Conservation (phyloP, 2,329 filamentous ascomycete genomes). For the Bipolaris bicolor region DNA sequence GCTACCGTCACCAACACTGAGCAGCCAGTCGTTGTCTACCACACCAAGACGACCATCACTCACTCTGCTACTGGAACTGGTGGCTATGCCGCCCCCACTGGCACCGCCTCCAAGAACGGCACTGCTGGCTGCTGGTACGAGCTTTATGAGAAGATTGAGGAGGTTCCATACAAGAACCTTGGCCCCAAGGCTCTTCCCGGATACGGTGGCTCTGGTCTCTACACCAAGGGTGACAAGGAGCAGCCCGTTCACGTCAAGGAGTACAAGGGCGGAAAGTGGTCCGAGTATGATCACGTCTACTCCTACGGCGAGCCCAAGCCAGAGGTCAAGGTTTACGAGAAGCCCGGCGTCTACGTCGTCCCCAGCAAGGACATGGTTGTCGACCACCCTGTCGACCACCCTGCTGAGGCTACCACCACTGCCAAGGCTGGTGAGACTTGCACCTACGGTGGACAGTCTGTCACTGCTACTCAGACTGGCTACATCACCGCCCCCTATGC, state of each 20-base stretch:
- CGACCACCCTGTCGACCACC: slow-evolving; percentile 25
- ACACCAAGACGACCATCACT: slow-evolving; percentile 36
- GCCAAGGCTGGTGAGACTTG: slow-evolving; percentile 29
- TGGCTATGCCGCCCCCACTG: slow-evolving; percentile 19
- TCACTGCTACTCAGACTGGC: slow-evolving; percentile 30
- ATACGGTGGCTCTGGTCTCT: slow-evolving; percentile 40
- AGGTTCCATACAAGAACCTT: slow-evolving; percentile 37
- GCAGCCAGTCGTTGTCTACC: slow-evolving; percentile 36
- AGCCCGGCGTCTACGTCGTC: slow-evolving; percentile 39
- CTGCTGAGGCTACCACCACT: slow-evolving; percentile 32
- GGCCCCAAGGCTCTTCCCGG: slow-evolving; percentile 37
- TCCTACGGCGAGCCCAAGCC: slow-evolving; percentile 37
- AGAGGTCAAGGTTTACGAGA: slow-evolving; percentile 35
- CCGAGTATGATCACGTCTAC: slow-evolving; percentile 27
- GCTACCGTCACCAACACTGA: slow-evolving; percentile 36
- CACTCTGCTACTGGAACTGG: slow-evolving; percentile 26
- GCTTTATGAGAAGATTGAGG: slow-evolving; percentile 39
- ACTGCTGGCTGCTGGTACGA: slow-evolving; percentile 35
- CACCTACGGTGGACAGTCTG: slow-evolving; percentile 36
- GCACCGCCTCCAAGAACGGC: slow-evolving; percentile 20
- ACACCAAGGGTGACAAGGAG: slow-evolving; percentile 26
- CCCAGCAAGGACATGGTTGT: slow-evolving; percentile 36
- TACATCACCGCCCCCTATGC: slow-evolving; percentile 34
- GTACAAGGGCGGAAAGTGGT: slow-evolving; percentile 41
- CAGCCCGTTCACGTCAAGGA: slow-evolving; percentile 40